Base-by-base conservation (phyloP, 768 basidiomycete genomes). In the Suillus hirtellus region DNA sequence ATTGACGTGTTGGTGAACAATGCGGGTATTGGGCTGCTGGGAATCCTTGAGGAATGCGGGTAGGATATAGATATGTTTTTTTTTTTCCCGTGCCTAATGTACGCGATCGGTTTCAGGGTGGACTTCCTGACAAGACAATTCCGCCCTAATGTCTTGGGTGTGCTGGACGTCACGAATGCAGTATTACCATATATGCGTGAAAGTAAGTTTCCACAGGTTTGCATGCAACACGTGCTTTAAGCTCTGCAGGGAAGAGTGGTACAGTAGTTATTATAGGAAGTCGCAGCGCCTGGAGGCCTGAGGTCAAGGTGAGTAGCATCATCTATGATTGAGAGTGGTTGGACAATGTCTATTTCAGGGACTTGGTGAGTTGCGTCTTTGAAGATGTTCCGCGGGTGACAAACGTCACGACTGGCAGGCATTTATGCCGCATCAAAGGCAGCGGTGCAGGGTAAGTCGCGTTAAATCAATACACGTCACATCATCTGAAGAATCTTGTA, bases 1-100 rank as follows among this genome's bases (percentile, higher is more conserved):
- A 80, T 89, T 63, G 86, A 88, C 65, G 82, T 89, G 1, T 68
- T 89, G 35, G 85, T 89, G 42, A 89, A 89, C 64, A 89, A 89
- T 65, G 88, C 87, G 27, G 88, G 85, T 67, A 62, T 70, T 61
- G 80, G 82, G 0, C 60, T 76, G 44, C 78, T 79, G 4, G 77
- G 78, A 10, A 65, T 87, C 2, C 49, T 85, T 12, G 88, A 89
- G 72, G 88, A 89, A 72, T 81, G 79, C 66, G 83, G 86, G 85
- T 87, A 66, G 53, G 81, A 74, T 60, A 42, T 46, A 40, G 21
- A 24, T 38, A 43, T 37, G 49, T 34, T 19, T 24, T 15, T 34
- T 19, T 24, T 15, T 34, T 12, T 21, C 27, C 21, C 31, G 52
- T 55, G 11, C 31, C 59, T 53, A 34, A 40, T 38, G 46, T 31